A percentile compares a stretch with the other conserved stretches of the same genome.
These are phyloP conservation scores for Dactylellina drechsleri DNA, from an alignment of 2,329 filamentous ascomycete genomes.

Conservation along the genomic window DNA sequence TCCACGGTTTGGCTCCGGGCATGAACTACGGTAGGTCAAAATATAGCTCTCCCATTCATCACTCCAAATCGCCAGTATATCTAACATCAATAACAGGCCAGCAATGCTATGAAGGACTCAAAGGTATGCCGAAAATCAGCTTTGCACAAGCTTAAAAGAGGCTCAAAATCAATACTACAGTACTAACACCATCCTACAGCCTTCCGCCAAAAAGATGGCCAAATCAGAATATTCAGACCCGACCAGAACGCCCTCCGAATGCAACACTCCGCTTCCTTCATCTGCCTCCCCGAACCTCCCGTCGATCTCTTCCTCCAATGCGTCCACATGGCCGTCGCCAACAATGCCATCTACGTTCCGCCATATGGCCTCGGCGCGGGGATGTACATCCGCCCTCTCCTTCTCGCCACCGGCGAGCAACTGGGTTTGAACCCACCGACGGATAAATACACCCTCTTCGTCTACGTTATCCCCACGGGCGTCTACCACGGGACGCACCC, in stretches of 20 bases:
- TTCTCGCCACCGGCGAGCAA: conserved; percentile 89
- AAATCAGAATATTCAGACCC: conserved; percentile 88
- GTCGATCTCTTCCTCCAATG: conserved; percentile 78
- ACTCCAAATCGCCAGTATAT: not conserved
- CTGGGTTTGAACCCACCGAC: conserved; percentile 80
- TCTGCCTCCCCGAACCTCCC: conserved; percentile 84
- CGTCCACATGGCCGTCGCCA: conserved; percentile 80
- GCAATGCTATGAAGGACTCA: conserved; percentile 98
- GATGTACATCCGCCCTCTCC: conserved; percentile 88
- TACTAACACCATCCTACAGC: conserved; percentile 63
- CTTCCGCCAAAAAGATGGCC: conserved; percentile 79
- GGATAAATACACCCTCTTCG: conserved; percentile 84
- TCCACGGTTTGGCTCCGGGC: conserved; percentile 94
- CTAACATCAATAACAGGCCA: conserved; percentile 66
- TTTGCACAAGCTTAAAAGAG: not conserved
- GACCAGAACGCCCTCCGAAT: conserved; percentile 84
- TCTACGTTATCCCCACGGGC: conserved; percentile 90
- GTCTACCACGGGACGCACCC: conserved; percentile 92
- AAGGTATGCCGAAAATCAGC: conserved; percentile 62
- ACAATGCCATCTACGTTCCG: conserved; percentile 91
- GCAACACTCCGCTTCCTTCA: conserved; percentile 82
- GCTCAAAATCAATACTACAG: not conserved
- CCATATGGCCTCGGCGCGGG: conserved; percentile 88
- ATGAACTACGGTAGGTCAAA: conserved; percentile 79
- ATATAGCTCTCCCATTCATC: not conserved